Percentiles rank a stretch among this genome's conserved stretches.
Conservation (phyloP, 1,284 basidiomycete species). For the Porogramme epimiltina region DNA sequence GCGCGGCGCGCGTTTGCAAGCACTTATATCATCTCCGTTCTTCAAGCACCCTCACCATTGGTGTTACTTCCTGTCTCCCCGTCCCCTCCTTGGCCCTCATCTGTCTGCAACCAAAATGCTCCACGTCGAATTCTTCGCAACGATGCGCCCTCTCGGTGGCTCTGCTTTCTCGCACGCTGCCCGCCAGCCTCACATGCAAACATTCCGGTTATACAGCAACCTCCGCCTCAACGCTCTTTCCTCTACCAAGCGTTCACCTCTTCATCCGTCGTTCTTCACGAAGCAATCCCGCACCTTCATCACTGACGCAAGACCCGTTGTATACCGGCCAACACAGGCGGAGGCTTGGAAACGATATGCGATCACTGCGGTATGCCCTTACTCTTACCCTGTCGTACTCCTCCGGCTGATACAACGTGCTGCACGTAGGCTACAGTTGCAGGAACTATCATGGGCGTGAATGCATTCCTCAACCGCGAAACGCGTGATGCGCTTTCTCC, state of each 20-base stretch:
- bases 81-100: neutral
- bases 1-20: constrained; percentile 1
- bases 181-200: constrained; percentile 17
- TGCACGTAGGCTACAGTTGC: constrained; percentile 61
- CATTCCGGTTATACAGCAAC: constrained; percentile 31
- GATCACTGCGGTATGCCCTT: constrained; percentile 53
- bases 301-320: constrained; percentile 44
- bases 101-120: constrained; percentile 33
- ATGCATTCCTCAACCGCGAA: constrained; percentile 76
- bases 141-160: constrained; percentile 28
- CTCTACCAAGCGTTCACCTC: constrained; percentile 27
- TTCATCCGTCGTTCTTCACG: constrained; percentile 24
- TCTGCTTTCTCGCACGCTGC: constrained; percentile 19
- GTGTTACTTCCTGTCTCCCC: constrained; percentile 3
- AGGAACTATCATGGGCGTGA: constrained; percentile 63
- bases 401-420: neutral
- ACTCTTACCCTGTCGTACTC: neutral
- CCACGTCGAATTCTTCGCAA: constrained; percentile 27
- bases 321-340: constrained; percentile 37
- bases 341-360: constrained; percentile 52
- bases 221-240: constrained; percentile 35
- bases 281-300: constrained; percentile 39
- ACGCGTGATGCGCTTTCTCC: constrained; percentile 67
- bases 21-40: neutral
- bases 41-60: no score